These are phyloP conservation scores for Beauveria varroae DNA, from an alignment of 2,329 filamentous ascomycete genomes.

Conservation along the genomic window DNA sequence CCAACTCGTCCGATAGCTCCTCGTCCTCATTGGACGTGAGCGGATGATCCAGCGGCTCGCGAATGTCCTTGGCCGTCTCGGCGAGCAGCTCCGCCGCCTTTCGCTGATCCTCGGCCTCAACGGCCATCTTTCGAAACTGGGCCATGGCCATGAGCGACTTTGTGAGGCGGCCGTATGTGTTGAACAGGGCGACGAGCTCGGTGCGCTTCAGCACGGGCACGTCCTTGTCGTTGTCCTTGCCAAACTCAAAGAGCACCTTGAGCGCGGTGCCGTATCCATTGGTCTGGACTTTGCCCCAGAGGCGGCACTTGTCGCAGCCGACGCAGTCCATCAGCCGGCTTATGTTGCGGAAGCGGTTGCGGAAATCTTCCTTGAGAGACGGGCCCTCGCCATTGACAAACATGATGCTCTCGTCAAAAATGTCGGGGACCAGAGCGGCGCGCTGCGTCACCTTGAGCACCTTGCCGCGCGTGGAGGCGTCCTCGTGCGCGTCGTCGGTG, in stretches of 20 bases:
- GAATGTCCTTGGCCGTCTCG: conserved; percentile 21
- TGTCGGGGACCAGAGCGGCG: conserved; percentile 63
- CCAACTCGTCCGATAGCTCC: conserved; percentile 18
- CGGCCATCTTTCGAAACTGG: conserved; percentile 56
- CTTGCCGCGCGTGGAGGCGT: conserved; percentile 71
- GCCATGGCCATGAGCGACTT: conserved; percentile 70
- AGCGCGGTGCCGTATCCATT: conserved; percentile 90
- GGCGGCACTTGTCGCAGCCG: conserved; percentile 94
- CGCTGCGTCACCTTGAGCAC: conserved; percentile 67
- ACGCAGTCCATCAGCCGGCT: conserved; percentile 98
- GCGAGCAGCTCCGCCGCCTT: conserved; percentile 18
- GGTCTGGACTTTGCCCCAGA: conserved; percentile 97
- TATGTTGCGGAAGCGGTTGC: conserved; percentile 93
- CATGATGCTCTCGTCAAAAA: conserved; percentile 95
- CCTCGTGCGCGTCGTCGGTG: conserved; percentile 73
- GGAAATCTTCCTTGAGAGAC: conserved; percentile 91
- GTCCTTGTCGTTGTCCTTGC: conserved; percentile 53
- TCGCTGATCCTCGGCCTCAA: conserved; percentile 21
- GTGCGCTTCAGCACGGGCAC: conserved; percentile 71
- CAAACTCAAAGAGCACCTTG: conserved; percentile 93
- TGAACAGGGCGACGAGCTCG: conserved; percentile 89
- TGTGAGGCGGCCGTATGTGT: conserved; percentile 83
- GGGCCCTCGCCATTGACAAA: conserved; percentile 72
- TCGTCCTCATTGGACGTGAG: conserved; percentile 19
- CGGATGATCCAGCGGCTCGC: conserved; percentile 17